A percentile compares a stretch with the other conserved stretches of the same genome.
These are phyloP conservation scores for Oryza rufipogon DNA, from an alignment of 176 grass and related monocot genomes.

Conservation along the genomic window DNA sequence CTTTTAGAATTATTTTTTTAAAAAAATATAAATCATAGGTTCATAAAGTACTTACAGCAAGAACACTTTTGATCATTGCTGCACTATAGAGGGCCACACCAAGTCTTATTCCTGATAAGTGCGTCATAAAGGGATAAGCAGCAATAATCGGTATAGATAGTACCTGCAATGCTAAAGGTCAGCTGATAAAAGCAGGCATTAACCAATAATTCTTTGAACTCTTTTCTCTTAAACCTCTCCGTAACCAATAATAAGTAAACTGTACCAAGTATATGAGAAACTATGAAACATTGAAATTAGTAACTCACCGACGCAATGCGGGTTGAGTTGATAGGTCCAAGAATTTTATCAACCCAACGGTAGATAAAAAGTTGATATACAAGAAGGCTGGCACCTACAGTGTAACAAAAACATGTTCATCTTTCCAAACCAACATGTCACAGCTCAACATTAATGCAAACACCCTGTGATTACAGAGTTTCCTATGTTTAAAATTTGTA, in stretches of 20 bases:
- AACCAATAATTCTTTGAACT: neutral
- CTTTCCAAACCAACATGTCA: neutral
- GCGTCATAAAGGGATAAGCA: constrained; percentile 68
- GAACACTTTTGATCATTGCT: constrained; percentile 68
- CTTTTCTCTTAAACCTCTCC: too few relatives aligned
- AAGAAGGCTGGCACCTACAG: constrained; percentile 66
- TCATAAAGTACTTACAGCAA: constrained; percentile 42
- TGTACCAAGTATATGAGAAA: constrained; percentile 1
- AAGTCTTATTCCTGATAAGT: constrained; percentile 66
- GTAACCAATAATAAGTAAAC: neutral
- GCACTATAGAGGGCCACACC: constrained; percentile 57
- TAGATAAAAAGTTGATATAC: constrained; percentile 76
- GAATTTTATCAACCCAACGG: constrained; percentile 41
- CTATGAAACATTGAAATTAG: constrained; percentile 33
- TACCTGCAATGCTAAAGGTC: constrained; percentile 43
- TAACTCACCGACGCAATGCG: constrained; percentile 57
- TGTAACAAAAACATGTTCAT: neutral
- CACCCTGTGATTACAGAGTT: neutral
- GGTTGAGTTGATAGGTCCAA: constrained; percentile 50
- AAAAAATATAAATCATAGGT: neutral
- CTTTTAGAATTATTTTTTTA: neutral
- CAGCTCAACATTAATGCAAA: too few relatives aligned
- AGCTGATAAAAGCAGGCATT: constrained; percentile 12
- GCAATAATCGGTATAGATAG: constrained; percentile 62
- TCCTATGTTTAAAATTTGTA: neutral